A percentile compares a stretch with the other conserved stretches of the same genome.
These are phyloP conservation scores for Acer campestre DNA, from an alignment of 345 rosid genomes.

Conservation along the genomic window DNA sequence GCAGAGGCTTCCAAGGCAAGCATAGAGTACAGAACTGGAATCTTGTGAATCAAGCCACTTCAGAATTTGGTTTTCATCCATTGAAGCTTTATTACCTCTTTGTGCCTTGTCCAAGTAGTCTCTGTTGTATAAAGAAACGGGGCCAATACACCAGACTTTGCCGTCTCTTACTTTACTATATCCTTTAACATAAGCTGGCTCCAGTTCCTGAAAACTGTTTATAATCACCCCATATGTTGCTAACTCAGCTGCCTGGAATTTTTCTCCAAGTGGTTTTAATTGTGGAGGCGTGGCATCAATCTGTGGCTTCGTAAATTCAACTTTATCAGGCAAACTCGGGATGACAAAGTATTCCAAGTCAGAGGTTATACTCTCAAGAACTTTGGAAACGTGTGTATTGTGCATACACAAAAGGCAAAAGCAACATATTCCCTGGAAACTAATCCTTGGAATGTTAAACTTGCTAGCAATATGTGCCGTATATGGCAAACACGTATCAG, in stretches of 20 bases:
- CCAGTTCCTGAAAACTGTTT: slow-evolving; percentile 43
- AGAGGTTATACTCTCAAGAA: not conserved
- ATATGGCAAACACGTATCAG: slow-evolving; percentile 38
- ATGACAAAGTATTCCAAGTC: slow-evolving; percentile 20
- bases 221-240: slow-evolving; percentile 34
- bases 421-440: slow-evolving; percentile 38
- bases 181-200: slow-evolving; percentile 25
- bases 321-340: slow-evolving; percentile 31
- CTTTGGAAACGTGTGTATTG: not conserved
- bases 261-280: slow-evolving; percentile 15
- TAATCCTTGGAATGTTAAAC: slow-evolving; percentile 36
- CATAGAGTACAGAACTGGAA: slow-evolving; percentile 14
- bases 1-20: slow-evolving; percentile 21
- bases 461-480: slow-evolving; percentile 25
- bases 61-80: slow-evolving; percentile 11
- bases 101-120: slow-evolving; percentile 23
- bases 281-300: slow-evolving; percentile 11
- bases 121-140: slow-evolving; percentile 30
- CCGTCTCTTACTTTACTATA: slow-evolving; percentile 28
- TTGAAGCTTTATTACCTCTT: slow-evolving; percentile 34
- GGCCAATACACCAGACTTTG: slow-evolving; percentile 31
- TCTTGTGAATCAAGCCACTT: slow-evolving; percentile 30
- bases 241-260: slow-evolving; percentile 30
- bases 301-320: slow-evolving; percentile 30
- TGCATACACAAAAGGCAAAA: slow-evolving; percentile 35